These are phyloP conservation scores for Dipteronia sinensis DNA, from an alignment of 345 rosid species.

Conservation along the genomic window DNA sequence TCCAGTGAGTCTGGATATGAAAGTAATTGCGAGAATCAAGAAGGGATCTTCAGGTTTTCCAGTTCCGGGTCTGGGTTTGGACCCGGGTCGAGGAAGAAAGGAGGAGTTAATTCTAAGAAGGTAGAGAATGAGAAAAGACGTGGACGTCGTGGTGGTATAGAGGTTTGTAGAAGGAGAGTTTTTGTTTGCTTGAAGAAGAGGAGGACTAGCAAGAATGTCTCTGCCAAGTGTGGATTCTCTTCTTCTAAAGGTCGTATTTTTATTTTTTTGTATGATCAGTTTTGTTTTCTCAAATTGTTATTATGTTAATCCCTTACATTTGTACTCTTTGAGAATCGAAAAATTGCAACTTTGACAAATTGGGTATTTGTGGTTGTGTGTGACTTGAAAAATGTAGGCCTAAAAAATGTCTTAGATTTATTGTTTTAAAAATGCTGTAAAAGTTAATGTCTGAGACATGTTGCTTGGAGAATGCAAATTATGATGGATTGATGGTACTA, in stretches of 20 bases:
- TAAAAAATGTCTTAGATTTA: too few species aligned
- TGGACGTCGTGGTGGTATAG: slow-evolving; percentile 20
- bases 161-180: slow-evolving; percentile 34
- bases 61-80: slow-evolving; percentile 51
- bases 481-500: background rate
- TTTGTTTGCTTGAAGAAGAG: slow-evolving; percentile 59
- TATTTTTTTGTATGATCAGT: slow-evolving; percentile 7
- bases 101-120: slow-evolving; percentile 12
- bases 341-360: background rate
- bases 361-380: background rate
- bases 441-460: too few species aligned
- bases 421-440: too few species aligned
- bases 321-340: background rate
- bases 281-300: background rate
- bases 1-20: slow-evolving; percentile 29
- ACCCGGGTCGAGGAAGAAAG: slow-evolving; percentile 35
- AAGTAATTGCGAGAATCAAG: slow-evolving; percentile 30
- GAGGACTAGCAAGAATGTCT: slow-evolving; percentile 48
- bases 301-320: background rate
- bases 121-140: slow-evolving; percentile 36
- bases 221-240: slow-evolving; percentile 42
- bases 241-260: slow-evolving; percentile 48
- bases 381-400: background rate
- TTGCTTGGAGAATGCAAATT: too few species aligned
- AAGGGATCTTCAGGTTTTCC: slow-evolving; percentile 71